Base-by-base conservation (phyloP, 495 filamentous ascomycete species). In the Talaromyces stipitatus region DNA sequence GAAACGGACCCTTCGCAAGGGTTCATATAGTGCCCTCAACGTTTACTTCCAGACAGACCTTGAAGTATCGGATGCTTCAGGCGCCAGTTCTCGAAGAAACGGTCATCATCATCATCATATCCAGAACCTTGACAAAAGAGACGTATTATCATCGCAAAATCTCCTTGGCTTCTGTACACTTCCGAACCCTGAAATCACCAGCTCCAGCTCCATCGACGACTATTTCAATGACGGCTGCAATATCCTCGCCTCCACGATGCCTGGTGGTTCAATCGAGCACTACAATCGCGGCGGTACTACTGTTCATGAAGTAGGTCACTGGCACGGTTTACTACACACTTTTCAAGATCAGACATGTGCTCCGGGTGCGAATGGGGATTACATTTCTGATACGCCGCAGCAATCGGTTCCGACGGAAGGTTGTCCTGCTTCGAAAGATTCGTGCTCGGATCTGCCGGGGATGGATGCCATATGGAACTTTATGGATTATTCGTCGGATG, bases 1-100 rank as follows among this genome's bases (percentile, higher is more conserved):
- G 64, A 91, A 91, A 60, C 65, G 82, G 4, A 74, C 81, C 4
- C 77, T 92, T 2, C 83, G 86, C 12, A 66, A 63, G 56, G 78
- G 79, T 41, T 73, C 47, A 46, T 82, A 82, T 59, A 58, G 55
- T 28, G 75, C 73, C 4, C 62, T 82, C 10, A 82, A 82, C 60
- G 67, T 82, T 11, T 82, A 80, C 55, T 79, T 80, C 61, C 77
- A 80, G 62, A 72, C 75, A 47, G 64, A 79, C 48, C 70, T 80
- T 14, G 70, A 71, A 36, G 62, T 61, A 1, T 61, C 66, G 8
- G 54, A 55, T 27, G 3, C 33, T 48, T 5, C 22, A 23, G 33
- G 36, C 5, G 54, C 24, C 1, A 55, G 33, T 30, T 55, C 54
- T 28, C 52, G 52, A 30, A 12, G 14, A 10, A 30, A 30, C 48